Percentiles rank a stretch among this genome's conserved stretches.
These are phyloP conservation scores for Friedmanniomyces endolithicus DNA, from an alignment of 495 filamentous ascomycete species.

Conservation along the genomic window DNA sequence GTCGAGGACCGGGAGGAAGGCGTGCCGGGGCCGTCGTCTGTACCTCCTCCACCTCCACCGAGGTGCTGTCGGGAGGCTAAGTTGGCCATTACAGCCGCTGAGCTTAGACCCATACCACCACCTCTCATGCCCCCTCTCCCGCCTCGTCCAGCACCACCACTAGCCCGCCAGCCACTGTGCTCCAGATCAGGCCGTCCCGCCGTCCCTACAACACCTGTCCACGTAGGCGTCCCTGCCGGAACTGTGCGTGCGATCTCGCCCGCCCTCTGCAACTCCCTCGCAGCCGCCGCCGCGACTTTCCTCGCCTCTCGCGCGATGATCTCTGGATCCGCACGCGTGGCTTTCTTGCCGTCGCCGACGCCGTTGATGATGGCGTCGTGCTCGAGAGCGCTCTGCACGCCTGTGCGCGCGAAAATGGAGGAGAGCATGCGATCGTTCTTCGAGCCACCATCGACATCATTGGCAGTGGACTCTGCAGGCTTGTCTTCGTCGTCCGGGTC, in stretches of 20 bases:
- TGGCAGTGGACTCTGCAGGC: no score
- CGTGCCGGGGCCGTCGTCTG: not conserved
- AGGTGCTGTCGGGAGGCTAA: constrained; percentile 20
- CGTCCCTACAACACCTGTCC: constrained; percentile 75
- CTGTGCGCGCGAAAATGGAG: constrained; percentile 71
- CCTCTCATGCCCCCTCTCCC: constrained; percentile 14
- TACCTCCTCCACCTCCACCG: not conserved
- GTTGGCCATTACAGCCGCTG: constrained; percentile 24
- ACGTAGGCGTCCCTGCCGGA: constrained; percentile 77
- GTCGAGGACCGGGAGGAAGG: not conserved
- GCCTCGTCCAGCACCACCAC: constrained; percentile 5
- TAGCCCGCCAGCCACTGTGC: no score
- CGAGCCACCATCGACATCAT: not conserved
- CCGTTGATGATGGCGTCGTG: constrained; percentile 75
- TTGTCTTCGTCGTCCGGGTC: constrained; percentile 3
- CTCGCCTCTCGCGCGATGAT: constrained; percentile 73
- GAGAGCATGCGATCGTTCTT: constrained; percentile 64
- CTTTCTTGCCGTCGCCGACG: constrained; percentile 35
- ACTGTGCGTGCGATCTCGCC: constrained; percentile 56
- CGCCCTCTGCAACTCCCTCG: constrained; percentile 57
- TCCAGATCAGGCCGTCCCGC: constrained; percentile 48
- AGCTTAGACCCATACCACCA: constrained; percentile 20
- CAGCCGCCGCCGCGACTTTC: constrained; percentile 64
- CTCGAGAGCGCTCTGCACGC: constrained; percentile 71
- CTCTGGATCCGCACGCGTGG: constrained; percentile 51